phyloP scores from a whole-genome alignment of 2,329 filamentous ascomycete species.

The Ampelomyces quisqualis region DNA sequence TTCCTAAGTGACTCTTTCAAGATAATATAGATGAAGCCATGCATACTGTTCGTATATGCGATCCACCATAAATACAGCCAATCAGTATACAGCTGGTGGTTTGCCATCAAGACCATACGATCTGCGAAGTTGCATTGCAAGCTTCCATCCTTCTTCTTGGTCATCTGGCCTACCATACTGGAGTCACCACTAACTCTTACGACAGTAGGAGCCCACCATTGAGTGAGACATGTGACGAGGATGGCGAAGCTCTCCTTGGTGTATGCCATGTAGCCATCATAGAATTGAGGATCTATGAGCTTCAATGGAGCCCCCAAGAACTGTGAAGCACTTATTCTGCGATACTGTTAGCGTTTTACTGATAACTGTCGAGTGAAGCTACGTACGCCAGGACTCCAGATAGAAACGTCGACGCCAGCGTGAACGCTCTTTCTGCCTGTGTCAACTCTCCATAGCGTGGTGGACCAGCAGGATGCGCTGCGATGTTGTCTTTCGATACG shows the following conservation, averaged over 20 bases:
- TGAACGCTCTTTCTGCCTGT: conserved; percentile 53
- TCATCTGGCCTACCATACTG: conserved; percentile 74
- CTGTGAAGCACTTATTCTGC: conserved; percentile 64
- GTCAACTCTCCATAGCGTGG: conserved; percentile 50
- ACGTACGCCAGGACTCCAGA: conserved; percentile 52
- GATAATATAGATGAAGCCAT: conserved; percentile 87
- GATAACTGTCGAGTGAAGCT: background rate
- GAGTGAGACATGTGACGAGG: conserved; percentile 74
- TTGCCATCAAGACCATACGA: conserved; percentile 79
- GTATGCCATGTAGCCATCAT: conserved; percentile 82
- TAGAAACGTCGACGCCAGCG: conserved; percentile 52
- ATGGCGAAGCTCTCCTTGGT: conserved; percentile 84
- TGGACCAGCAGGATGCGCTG: conserved; percentile 47
- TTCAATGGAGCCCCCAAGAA: conserved; percentile 76
- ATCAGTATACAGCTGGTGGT: conserved; percentile 86
- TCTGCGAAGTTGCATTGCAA: conserved; percentile 80
- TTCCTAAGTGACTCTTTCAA: conserved; percentile 83
- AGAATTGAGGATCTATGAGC: conserved; percentile 71
- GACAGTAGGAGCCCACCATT: conserved; percentile 83
- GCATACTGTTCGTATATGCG: conserved; percentile 80
- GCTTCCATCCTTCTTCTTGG: conserved; percentile 67
- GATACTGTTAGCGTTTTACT: conserved; percentile 14
- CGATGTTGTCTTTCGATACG: conserved; percentile 46
- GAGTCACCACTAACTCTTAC: conserved; percentile 82
- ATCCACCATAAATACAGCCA: conserved; percentile 95